These are phyloP conservation scores for Bruguiera sexangula DNA, from an alignment of 345 rosid species.

Conservation along the genomic window DNA sequence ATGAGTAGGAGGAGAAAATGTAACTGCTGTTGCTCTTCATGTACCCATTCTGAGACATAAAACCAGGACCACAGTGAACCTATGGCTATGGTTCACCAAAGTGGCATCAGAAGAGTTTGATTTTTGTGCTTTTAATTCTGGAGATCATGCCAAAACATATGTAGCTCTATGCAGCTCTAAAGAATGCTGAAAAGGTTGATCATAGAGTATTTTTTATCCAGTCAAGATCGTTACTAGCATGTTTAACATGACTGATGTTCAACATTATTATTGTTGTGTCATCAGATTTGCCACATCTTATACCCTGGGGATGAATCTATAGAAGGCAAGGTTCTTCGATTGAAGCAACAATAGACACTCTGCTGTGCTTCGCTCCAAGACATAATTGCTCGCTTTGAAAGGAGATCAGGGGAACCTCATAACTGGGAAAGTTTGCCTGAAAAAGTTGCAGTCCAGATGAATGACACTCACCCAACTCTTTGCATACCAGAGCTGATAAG, in stretches of 20 bases:
- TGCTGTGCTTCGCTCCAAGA: conserved; percentile 54
- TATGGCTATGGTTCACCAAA: conserved; percentile 52
- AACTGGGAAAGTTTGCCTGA: conserved; percentile 46
- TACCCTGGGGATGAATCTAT: conserved; percentile 49
- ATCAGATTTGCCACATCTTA: conserved; percentile 48
- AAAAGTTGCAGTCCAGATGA: conserved; percentile 54
- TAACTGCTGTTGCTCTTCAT: conserved; percentile 41
- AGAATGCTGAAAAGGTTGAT: conserved; percentile 47
- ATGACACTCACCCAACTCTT: conserved; percentile 54
- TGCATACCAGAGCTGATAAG: conserved; percentile 53
- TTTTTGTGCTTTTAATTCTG: conserved; percentile 36
- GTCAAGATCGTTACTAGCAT: not conserved
- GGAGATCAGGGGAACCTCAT: conserved; percentile 31
- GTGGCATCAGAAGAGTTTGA: conserved; percentile 39
- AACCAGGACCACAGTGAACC: conserved; percentile 47
- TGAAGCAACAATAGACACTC: conserved; percentile 54
- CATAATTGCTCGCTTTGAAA: conserved; percentile 43
- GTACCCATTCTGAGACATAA: conserved; percentile 52
- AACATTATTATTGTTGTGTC: not conserved
- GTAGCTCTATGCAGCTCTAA: conserved; percentile 39
- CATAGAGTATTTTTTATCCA: not conserved
- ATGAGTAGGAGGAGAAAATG: conserved; percentile 48
- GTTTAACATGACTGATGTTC: not conserved
- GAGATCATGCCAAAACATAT: conserved; percentile 50
- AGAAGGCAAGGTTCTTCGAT: conserved; percentile 48